Conservation (phyloP, 176 grass and related monocot species). For the Lolium perenne region DNA sequence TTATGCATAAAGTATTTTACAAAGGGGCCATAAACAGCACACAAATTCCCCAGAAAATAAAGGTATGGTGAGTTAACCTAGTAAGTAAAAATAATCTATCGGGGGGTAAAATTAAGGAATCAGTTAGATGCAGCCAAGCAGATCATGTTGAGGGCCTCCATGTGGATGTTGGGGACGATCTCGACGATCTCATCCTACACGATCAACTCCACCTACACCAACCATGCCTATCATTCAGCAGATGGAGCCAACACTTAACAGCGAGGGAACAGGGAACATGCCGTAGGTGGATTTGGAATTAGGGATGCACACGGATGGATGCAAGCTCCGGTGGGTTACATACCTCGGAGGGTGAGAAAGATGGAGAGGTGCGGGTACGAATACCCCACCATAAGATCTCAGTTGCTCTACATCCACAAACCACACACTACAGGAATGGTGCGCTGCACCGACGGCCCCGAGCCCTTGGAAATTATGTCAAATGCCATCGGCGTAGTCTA, state of each 20-base stretch:
- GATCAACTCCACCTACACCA: conserved; percentile 74
- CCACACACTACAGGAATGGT: neutral
- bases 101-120: no score
- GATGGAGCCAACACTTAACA: neutral
- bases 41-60: no score
- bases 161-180: conserved; percentile 78
- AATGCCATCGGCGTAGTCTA: no score
- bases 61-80: no score
- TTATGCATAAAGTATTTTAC: no score
- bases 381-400: conserved; percentile 38
- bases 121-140: conserved; percentile 45
- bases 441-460: no score
- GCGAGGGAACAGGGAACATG: neutral
- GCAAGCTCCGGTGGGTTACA: conserved; percentile 34
- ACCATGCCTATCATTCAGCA: neutral
- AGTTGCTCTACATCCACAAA: neutral
- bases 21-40: no score
- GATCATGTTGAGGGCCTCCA: conserved; percentile 83
- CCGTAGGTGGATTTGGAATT: no score
- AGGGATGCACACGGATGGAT: neutral
- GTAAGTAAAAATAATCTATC: neutral
- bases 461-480: no score
- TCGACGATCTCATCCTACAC: conserved; percentile 76
- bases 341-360: conserved; percentile 78
- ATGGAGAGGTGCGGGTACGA: conserved; percentile 72